Evolutionary conservation across 176 grass and related monocot genomes (phyloP).

Genomic region (Alloteropsis semialata): DNA sequence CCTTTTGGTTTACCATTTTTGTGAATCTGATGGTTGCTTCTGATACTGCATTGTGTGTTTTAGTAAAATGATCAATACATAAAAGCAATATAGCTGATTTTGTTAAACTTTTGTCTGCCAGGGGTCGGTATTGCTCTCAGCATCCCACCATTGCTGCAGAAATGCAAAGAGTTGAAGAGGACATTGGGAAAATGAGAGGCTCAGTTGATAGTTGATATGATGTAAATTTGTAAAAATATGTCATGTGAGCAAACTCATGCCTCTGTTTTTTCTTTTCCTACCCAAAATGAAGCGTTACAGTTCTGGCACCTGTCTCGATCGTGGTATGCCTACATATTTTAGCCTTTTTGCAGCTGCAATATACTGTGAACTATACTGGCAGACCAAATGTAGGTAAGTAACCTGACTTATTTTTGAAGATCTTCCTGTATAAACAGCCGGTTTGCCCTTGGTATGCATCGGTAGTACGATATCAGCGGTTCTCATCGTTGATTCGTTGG

Average conservation of each 20-base stretch:
- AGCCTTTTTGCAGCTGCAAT: too few species aligned
- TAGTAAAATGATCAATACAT: not conserved
- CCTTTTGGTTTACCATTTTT: constrained; percentile 20
- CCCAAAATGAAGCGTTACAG: too few species aligned
- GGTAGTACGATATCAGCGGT: not conserved
- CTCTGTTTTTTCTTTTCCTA: too few species aligned
- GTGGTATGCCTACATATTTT: too few species aligned
- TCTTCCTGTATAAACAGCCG: not conserved
- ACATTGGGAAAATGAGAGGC: not conserved
- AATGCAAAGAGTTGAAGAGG: not conserved
- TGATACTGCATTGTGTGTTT: not conserved
- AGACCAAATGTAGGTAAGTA: too few species aligned
- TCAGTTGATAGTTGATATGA: not conserved
- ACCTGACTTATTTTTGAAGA: too few species aligned
- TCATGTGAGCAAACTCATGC: too few species aligned
- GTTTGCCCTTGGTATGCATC: not conserved
- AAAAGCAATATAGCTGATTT: not conserved
- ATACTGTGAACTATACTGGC: too few species aligned
- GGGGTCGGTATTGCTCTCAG: not conserved
- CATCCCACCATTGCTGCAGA: not conserved
- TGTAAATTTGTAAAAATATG: too few species aligned
- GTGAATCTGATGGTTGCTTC: not conserved
- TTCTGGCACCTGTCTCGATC: too few species aligned
- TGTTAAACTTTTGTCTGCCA: not conserved
- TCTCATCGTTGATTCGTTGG: too few species aligned